A percentile compares a stretch with the other conserved stretches of the same genome.
Evolutionary conservation across 2,329 filamentous ascomycete genomes (phyloP).

Genomic region (Xylaria digitata): DNA sequence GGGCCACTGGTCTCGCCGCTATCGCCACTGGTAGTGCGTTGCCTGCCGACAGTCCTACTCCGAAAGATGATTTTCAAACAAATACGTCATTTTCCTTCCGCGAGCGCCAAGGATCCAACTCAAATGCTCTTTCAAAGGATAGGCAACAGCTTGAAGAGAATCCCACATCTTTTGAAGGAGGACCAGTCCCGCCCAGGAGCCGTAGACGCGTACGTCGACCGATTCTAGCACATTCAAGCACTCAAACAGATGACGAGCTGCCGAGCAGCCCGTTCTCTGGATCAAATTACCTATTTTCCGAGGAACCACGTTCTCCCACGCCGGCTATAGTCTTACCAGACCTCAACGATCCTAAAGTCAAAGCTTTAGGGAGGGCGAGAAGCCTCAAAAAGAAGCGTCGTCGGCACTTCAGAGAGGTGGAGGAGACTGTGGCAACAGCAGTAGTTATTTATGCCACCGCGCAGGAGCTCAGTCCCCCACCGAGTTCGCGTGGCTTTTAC

Average conservation of each 20-base stretch:
- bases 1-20: conserved; percentile 25
- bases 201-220: conserved; percentile 39
- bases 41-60: conserved; percentile 13
- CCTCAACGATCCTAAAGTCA: conserved; percentile 53
- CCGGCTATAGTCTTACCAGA: conserved; percentile 62
- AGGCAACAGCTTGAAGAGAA: conserved; percentile 6
- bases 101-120: neutral
- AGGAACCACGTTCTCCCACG: conserved; percentile 55
- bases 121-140: neutral
- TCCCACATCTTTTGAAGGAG: conserved; percentile 18
- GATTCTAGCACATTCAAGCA: conserved; percentile 46
- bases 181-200: conserved; percentile 39
- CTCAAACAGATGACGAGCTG: conserved; percentile 46
- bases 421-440: conserved; percentile 65
- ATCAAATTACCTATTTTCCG: conserved; percentile 26
- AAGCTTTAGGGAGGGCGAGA: conserved; percentile 55
- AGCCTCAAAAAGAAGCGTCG: conserved; percentile 60
- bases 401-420: conserved; percentile 58
- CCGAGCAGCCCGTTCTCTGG: neutral
- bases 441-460: conserved; percentile 66
- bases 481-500: conserved; percentile 37
- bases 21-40: conserved; percentile 22
- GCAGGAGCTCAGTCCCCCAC: conserved; percentile 59
- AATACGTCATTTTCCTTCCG: neutral
- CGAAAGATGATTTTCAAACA: neutral